A percentile compares a stretch with the other conserved stretches of the same genome.
phyloP scores from a whole-genome alignment of 2,329 filamentous ascomycete genomes.

The Neopestalotiopsis rosae region DNA sequence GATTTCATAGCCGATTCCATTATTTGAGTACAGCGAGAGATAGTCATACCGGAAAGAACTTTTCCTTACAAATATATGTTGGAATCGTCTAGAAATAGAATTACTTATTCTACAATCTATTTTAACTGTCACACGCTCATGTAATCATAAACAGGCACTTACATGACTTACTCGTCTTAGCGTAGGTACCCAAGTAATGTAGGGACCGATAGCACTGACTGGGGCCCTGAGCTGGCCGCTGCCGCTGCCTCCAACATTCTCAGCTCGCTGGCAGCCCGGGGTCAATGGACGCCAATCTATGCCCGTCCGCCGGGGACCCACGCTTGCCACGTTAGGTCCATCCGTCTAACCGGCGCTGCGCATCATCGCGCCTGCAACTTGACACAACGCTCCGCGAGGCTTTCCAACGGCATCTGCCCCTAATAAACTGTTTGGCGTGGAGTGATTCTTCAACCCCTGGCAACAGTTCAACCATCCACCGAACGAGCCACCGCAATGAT shows the following conservation, averaged over 20 bases:
- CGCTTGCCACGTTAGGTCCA: constrained; percentile 2
- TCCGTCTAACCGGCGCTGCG: not conserved
- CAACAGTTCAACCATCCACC: not conserved
- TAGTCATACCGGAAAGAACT: too few relatives aligned
- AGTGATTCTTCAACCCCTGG: not conserved
- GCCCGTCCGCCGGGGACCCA: not conserved
- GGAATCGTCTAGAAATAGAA: too few relatives aligned
- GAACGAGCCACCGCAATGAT: not conserved
- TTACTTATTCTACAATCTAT: too few relatives aligned
- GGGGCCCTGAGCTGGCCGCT: not conserved
- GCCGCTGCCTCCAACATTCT: not conserved
- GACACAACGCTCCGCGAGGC: not conserved
- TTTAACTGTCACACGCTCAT: too few relatives aligned
- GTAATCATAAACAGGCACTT: too few relatives aligned
- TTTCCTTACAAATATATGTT: too few relatives aligned
- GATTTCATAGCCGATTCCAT: too few relatives aligned
- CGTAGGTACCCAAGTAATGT: too few relatives aligned
- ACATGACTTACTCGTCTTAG: too few relatives aligned
- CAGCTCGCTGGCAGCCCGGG: not conserved
- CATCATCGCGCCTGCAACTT: constrained; percentile 5
- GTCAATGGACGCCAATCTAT: not conserved
- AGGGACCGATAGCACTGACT: too few relatives aligned
- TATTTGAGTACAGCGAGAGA: too few relatives aligned
- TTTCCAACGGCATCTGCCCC: not conserved
- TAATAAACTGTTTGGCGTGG: not conserved